Evolutionary conservation across 2,329 filamentous ascomycete species (phyloP), one percentile per base, ranked within the genome.

Genomic region (Geosmithia putterillii): DNA sequence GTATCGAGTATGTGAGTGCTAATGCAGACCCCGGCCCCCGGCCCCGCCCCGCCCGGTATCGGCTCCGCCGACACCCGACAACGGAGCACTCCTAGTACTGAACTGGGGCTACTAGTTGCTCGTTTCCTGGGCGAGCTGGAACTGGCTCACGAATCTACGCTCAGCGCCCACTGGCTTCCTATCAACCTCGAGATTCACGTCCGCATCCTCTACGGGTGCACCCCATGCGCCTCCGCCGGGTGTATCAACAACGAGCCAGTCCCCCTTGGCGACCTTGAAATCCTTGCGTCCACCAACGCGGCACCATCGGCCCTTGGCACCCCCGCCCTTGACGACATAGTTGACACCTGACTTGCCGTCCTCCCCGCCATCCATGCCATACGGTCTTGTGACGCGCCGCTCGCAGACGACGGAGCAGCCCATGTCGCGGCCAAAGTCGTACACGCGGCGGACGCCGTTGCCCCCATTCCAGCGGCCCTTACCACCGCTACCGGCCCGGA

Each of bases 401-500:
- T 90, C 84, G 17, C 76, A 82, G 8, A 90, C 61, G 38, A 90
- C 89, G 4, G 75, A 81, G 22, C 83, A 81, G 57, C 85, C 79
- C 7, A 88, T 74, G 0, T 81, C 79, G 32, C 83, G 78, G 2
- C 82, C 68, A 57, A 86, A 86, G 60, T 89, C 83, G 46, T 88
- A 85, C 47, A 88, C 83, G 3, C 84, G 63, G 0, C 85, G 65
- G 0, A 86, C 79, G 14, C 84, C 84, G 52, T 87, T 76, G 2
- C 84, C 84, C 23, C 84, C 84, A 1, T 63, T 61, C 51, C 83
- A 76, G 57, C 75, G 71, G 1, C 84, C 84, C 4, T 57, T 54
- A 0, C 84, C 84, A 1, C 76, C 77, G 21, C 73, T 79, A 0
- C 74, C 76, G 2, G 62, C 51, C 1, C 83, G 62, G 14, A 88